Evolutionary conservation across 768 basidiomycete species (phyloP), one percentile per base, ranked within the genome.

Genomic region (Cystobasidium ongulense): DNA sequence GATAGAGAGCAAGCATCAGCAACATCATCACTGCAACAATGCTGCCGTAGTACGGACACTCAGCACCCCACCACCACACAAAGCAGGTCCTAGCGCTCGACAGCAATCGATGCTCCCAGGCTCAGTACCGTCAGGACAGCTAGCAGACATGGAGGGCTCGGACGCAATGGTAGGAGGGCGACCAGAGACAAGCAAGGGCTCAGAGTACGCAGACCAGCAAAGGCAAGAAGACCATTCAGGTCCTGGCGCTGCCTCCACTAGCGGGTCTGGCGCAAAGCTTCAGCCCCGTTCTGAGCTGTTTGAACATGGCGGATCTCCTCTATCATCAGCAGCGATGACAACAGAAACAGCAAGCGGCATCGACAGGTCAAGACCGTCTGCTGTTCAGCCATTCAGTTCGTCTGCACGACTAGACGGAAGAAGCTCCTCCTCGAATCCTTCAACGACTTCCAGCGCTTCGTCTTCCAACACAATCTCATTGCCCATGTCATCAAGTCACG

Each of bases 391-490:
- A 4, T 17, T 21, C n/a, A 21, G 4, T 4, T 50, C 46, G 3
- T 21, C 46, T 8, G 7, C 18, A 3, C 15, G 46, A 21, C 21
- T 50, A 21, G 10, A 50, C 7, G 46, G 8, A 4, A 50, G 46
- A 8, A 21, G 46, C 46, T 50, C 46, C 15, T 59, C 57, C 27
- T 31, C 57, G 23, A 36, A 64, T 25, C 63, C 63, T 21, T 64
- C 63, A 15, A 38, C 63, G 38, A 11, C 46, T 21, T 64, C 63
- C 21, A 38, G 36, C 41, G 63, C 63, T 41, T 64, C 63, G 11
- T 64, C 63, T 5, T 8, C 61, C 35, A 64, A 64, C 25, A 64
- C 63, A 25, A 43, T 64, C 41, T 64, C 63, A 8, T 23, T 64
- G 23, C 33, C 33, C 38, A 41, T 35, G 23, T 36, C 57, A 29